A percentile compares a stretch with the other conserved stretches of the same genome.
phyloP scores from a whole-genome alignment of 805 yeast species.

The Wickerhamomyces bovis region DNA sequence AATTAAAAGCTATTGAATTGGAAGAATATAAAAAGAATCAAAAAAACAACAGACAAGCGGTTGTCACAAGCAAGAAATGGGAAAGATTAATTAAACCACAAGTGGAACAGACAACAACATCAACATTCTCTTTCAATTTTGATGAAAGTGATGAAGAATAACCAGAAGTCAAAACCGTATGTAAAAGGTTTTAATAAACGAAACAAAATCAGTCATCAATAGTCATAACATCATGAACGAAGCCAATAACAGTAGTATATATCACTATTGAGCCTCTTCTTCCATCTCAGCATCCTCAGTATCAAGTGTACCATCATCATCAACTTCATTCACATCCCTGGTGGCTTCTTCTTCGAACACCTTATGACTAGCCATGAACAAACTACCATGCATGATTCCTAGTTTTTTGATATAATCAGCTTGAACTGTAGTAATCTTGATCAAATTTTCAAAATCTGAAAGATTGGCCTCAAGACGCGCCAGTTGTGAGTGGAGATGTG shows the following conservation, averaged over 20 bases:
- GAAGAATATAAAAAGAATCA: conserved; percentile 21
- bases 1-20: conserved; percentile 30
- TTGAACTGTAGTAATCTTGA: conserved; percentile 46
- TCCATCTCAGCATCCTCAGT: neutral
- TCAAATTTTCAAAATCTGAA: conserved; percentile 43
- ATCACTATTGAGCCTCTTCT: too few species aligned
- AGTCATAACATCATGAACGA: neutral
- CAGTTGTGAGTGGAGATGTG: conserved; percentile 46
- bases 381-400: conserved; percentile 52
- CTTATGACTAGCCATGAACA: conserved; percentile 30
- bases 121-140: conserved; percentile 21
- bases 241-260: neutral
- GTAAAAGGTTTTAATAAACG: too few species aligned
- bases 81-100: conserved; percentile 28
- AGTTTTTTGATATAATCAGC: conserved; percentile 44
- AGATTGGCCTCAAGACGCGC: conserved; percentile 52
- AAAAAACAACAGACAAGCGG: conserved; percentile 9
- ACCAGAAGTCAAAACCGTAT: too few species aligned
- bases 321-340: conserved; percentile 5
- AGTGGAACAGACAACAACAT: neutral
- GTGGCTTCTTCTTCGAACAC: conserved; percentile 24
- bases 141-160: conserved; percentile 21
- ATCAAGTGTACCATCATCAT: too few species aligned
- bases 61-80: conserved; percentile 49
- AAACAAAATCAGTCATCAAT: neutral